Base-by-base conservation (phyloP, 176 grass and related monocot species). In the Oryza australiensis region DNA sequence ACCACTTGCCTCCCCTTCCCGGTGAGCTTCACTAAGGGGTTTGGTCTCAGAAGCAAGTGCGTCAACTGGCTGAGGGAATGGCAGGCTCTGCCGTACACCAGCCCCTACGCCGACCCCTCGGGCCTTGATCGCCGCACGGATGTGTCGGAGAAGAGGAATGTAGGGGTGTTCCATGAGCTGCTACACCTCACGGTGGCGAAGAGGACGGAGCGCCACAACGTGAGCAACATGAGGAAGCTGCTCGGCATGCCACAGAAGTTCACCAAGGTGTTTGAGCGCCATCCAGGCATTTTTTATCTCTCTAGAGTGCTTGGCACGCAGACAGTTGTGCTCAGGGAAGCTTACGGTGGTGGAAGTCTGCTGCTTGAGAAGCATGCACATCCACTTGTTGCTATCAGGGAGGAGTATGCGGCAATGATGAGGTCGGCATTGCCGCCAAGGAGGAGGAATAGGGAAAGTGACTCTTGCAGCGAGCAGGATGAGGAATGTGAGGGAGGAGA, bases 181-280 rank as follows among this genome's bases (percentile, higher is more conserved):
- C 70, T 93, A 42, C 94, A 93, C 75, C 88, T 97, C 69, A 97
- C 91, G 2, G 77, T 93, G 30, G 88, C 73, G 9, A 93, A 93
- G 74, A 97, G 88, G 60, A 97, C 86, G 0, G 86, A 89, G 38
- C 83, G 94, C 66, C 89, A 66, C 37, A 97, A 89, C 5, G 80
- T 91, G 23, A 97, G 91, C 88, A 97, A 93, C 71, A 86, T 97
- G 84, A 86, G 94, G 77, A 87, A 78, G 88, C 87, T 86, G 13
- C 86, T 93, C 41, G 77, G 81, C 23, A 87, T 97, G 86, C 91
- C 91, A 0, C 88, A 93, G 77, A 97, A 97, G 81, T 97, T 97
- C 51, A 97, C 94, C 81, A 93, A 97, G 86, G 91, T 93, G 38
- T 97, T 97, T 18, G 88, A 91, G 84, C 90, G 91, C 70, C 91